Evolutionary conservation across 805 yeast species (phyloP).

Genomic region (Saccharomycopsis selenospora): DNA sequence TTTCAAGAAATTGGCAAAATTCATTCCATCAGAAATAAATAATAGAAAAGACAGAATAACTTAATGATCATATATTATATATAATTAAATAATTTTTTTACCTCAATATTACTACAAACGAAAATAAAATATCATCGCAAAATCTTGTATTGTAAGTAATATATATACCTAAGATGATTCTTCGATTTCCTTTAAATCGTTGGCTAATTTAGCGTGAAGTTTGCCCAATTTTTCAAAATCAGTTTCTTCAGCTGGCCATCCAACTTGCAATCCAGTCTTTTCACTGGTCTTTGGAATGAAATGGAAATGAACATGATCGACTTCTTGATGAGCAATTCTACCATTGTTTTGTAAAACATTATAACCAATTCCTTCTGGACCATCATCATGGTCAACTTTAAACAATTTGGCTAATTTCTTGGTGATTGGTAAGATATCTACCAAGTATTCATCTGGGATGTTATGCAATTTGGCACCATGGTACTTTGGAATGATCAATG

Average conservation of each 20-base stretch:
- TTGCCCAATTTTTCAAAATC: conserved; percentile 66
- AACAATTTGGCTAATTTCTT: conserved; percentile 76
- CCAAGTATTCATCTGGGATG: conserved; percentile 83
- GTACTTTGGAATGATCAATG: conserved; percentile 82
- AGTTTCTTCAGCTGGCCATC: conserved; percentile 89
- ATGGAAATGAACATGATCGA: conserved; percentile 95
- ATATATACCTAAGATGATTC: no score
- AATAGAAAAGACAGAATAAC: no score
- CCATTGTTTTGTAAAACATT: conserved; percentile 92
- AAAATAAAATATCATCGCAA: no score
- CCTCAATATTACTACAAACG: no score
- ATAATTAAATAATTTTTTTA: no score
- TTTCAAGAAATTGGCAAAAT: no score
- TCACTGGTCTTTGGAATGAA: conserved; percentile 80
- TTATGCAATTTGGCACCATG: conserved; percentile 93
- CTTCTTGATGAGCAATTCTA: conserved; percentile 89
- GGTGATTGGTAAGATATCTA: conserved; percentile 81
- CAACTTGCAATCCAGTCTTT: conserved; percentile 72
- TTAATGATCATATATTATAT: no score
- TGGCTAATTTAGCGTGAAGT: conserved; percentile 52
- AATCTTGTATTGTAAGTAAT: no score
- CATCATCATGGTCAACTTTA: conserved; percentile 52
- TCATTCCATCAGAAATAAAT: no score
- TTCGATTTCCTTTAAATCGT: conserved; percentile 32
- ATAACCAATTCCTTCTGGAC: conserved; percentile 65